phyloP scores from a whole-genome alignment of 2,329 filamentous ascomycete genomes.

The Apiospora kogelbergensis region DNA sequence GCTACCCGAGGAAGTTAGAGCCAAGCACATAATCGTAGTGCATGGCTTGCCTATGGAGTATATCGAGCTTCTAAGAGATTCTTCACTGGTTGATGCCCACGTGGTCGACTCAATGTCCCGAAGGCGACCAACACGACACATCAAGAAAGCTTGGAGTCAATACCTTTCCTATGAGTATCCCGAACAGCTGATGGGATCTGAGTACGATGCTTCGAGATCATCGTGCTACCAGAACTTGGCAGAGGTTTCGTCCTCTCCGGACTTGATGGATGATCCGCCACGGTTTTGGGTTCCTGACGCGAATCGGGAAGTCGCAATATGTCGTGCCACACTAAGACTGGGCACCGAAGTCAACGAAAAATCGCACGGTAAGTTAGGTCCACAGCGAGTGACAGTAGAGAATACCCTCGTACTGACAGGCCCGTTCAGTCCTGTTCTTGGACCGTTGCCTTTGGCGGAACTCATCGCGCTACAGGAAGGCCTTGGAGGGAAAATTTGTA shows the following conservation, averaged over 20 bases:
- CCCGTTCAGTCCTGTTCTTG: constrained; percentile 28
- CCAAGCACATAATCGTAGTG: constrained; percentile 21
- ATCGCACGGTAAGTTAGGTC: background rate
- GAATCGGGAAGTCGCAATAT: background rate
- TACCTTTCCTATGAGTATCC: constrained; percentile 31
- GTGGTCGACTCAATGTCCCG: constrained; percentile 32
- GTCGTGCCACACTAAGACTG: background rate
- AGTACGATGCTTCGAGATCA: too few species aligned
- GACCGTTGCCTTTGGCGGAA: constrained; percentile 28
- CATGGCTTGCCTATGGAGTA: constrained; percentile 24
- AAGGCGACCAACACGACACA: constrained; percentile 26
- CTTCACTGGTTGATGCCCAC: constrained; percentile 26
- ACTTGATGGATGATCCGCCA: background rate
- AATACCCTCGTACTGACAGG: background rate
- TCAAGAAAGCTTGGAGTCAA: background rate
- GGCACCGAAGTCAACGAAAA: background rate
- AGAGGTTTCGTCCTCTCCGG: background rate
- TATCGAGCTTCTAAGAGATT: constrained; percentile 22
- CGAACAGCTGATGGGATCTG: background rate
- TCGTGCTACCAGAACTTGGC: background rate
- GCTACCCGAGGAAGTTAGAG: background rate
- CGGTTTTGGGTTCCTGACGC: background rate
- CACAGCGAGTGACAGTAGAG: background rate
- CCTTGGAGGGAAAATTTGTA: constrained; percentile 16
- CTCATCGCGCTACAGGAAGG: constrained; percentile 5